Evolutionary conservation across 805 yeast species (phyloP).

Genomic region (Candida ovalis): DNA sequence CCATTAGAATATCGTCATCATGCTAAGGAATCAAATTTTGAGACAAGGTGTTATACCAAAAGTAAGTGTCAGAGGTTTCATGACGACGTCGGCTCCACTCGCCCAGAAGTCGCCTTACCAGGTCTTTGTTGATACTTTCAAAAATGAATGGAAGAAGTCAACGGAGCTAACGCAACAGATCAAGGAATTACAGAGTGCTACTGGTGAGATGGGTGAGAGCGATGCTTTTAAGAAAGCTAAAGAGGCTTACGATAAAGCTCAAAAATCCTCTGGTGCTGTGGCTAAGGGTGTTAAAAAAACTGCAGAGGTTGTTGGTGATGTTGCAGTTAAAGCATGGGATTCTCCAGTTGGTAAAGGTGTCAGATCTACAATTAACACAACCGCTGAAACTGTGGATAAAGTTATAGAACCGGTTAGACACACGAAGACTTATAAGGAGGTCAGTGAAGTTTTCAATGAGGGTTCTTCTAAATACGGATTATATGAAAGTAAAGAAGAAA

Average conservation of each 20-base stretch:
- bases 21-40: slow-evolving; percentile 12
- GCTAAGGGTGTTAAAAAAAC: slow-evolving; percentile 77
- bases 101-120: slow-evolving; percentile 74
- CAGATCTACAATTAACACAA: slow-evolving; percentile 73
- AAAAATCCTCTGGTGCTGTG: slow-evolving; percentile 56
- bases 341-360: slow-evolving; percentile 88
- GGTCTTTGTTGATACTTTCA: slow-evolving; percentile 91
- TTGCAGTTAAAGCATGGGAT: slow-evolving; percentile 92
- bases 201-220: slow-evolving; percentile 89
- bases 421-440: slow-evolving; percentile 85
- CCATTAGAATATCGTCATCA: neutral
- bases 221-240: slow-evolving; percentile 91
- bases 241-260: slow-evolving; percentile 87
- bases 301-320: slow-evolving; percentile 90
- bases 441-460: slow-evolving; percentile 84
- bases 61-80: slow-evolving; percentile 15
- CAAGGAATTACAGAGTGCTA: slow-evolving; percentile 92
- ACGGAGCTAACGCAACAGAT: slow-evolving; percentile 87
- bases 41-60: slow-evolving; percentile 2
- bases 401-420: slow-evolving; percentile 89
- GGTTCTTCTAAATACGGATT: slow-evolving; percentile 94
- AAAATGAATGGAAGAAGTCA: slow-evolving; percentile 85
- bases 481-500: slow-evolving; percentile 76
- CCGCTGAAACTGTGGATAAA: slow-evolving; percentile 85
- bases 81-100: slow-evolving; percentile 6